Evolutionary conservation across 2,329 filamentous ascomycete species (phyloP).

Genomic region (Phialophora macrospora): DNA sequence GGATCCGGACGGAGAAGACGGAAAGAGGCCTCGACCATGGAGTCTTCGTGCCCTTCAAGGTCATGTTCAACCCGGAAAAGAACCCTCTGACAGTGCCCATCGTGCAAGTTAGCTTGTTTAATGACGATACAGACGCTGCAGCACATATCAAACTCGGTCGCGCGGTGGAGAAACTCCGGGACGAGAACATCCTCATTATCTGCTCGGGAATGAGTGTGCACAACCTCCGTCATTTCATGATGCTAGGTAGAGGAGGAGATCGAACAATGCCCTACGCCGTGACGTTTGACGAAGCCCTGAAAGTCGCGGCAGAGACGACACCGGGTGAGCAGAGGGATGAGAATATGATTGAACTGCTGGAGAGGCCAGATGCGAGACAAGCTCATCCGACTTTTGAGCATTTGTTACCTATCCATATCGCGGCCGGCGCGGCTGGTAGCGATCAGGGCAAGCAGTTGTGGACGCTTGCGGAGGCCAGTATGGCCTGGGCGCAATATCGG

Average conservation of each 20-base stretch:
- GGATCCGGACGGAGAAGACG: slow-evolving; percentile 64
- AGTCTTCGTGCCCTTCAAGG: slow-evolving; percentile 71
- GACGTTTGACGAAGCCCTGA: slow-evolving; percentile 70
- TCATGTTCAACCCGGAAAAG: slow-evolving; percentile 62
- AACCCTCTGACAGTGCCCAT: slow-evolving; percentile 70
- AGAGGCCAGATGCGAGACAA: slow-evolving; percentile 59
- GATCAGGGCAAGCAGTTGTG: slow-evolving; percentile 55
- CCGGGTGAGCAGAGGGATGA: slow-evolving; percentile 49
- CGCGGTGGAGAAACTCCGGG: slow-evolving; percentile 68
- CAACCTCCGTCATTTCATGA: slow-evolving; percentile 65
- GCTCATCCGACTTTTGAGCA: slow-evolving; percentile 70
- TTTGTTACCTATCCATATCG: slow-evolving; percentile 64
- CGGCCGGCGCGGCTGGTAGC: slow-evolving; percentile 59
- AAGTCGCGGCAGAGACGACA: slow-evolving; percentile 63
- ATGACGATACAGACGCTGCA: slow-evolving; percentile 63
- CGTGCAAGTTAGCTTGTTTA: slow-evolving; percentile 73
- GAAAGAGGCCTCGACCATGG: slow-evolving; percentile 74
- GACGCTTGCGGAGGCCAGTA: slow-evolving; percentile 56
- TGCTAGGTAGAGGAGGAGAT: slow-evolving; percentile 45
- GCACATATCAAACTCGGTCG: slow-evolving; percentile 71
- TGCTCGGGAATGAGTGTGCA: slow-evolving; percentile 77
- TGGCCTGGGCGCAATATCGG: slow-evolving; percentile 62
- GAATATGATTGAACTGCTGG: slow-evolving; percentile 54
- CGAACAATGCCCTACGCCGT: slow-evolving; percentile 61
- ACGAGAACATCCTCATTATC: slow-evolving; percentile 70